phyloP scores from a whole-genome alignment of 164 flowering plant species.

The Nymphaea colorata region DNA sequence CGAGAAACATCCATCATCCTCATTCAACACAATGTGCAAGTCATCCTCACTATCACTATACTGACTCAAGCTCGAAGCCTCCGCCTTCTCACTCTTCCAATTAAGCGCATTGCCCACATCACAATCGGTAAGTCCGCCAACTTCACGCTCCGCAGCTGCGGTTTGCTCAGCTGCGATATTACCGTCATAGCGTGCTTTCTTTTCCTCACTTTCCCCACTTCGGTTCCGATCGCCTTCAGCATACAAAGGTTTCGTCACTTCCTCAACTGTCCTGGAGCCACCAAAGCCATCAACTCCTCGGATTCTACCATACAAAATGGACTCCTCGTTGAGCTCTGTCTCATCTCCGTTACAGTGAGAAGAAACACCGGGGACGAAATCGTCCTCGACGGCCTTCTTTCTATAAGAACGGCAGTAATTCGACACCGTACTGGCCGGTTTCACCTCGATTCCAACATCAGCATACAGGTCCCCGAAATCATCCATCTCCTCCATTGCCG shows the following conservation, averaged over 20 bases:
- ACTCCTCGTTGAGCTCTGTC: neutral
- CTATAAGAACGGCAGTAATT: neutral
- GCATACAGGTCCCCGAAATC: slow-evolving; percentile 72
- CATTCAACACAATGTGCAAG: slow-evolving; percentile 38
- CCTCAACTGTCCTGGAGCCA: neutral
- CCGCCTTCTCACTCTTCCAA: slow-evolving; percentile 2
- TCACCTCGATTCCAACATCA: slow-evolving; percentile 35
- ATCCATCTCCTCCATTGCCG: slow-evolving; percentile 22
- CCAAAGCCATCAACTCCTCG: neutral
- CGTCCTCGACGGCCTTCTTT: neutral
- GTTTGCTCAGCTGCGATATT: neutral
- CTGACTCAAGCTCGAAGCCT: slow-evolving; percentile 3
- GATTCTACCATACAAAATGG: neutral
- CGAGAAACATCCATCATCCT: slow-evolving; percentile 19
- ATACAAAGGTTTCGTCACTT: neutral
- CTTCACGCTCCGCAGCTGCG: neutral
- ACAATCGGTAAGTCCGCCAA: neutral
- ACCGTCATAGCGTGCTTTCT: neutral
- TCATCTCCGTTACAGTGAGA: neutral
- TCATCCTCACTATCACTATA: slow-evolving; percentile 55
- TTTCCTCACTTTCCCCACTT: neutral
- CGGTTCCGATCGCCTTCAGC: neutral
- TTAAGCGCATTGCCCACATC: neutral
- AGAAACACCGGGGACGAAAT: neutral
- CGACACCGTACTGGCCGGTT: neutral